These are phyloP conservation scores for Aspergillus vadensis DNA, from an alignment of 2,329 filamentous ascomycete genomes.

Conservation along the genomic window DNA sequence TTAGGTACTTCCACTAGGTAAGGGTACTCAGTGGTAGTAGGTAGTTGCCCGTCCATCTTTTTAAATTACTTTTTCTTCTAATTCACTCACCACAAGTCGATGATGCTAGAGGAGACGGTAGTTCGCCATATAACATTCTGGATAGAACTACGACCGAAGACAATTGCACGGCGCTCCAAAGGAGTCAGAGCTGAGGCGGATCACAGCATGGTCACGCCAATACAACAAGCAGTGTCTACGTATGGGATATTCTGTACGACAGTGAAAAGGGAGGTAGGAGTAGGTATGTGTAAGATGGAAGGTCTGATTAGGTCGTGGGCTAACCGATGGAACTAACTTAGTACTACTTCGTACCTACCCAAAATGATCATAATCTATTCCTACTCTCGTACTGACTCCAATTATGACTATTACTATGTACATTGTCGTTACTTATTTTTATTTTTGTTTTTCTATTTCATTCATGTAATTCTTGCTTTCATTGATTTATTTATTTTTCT, in stretches of 20 bases:
- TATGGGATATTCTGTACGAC: neutral
- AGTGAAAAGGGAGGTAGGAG: neutral
- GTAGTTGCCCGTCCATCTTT: neutral
- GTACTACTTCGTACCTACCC: neutral
- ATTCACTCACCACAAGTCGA: neutral
- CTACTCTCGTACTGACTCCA: neutral
- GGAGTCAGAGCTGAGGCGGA: neutral
- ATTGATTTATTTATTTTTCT: no score
- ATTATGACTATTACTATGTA: neutral
- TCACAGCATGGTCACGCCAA: slow-evolving; percentile 8
- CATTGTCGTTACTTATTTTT: neutral
- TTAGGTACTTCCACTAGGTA: neutral
- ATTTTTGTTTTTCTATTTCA: no score
- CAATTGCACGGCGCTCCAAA: neutral
- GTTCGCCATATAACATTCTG: neutral
- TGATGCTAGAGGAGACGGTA: neutral
- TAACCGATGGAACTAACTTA: neutral
- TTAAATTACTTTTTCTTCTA: no score
- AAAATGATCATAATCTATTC: neutral
- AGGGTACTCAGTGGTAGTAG: neutral
- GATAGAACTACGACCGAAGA: neutral
- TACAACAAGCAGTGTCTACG: slow-evolving; percentile 2
- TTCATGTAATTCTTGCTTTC: no score
- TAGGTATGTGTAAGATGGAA: neutral
- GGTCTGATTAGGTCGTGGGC: neutral